Base-by-base conservation (phyloP, 352 stramenopile species). In the Phytophthora niederhauseri region DNA sequence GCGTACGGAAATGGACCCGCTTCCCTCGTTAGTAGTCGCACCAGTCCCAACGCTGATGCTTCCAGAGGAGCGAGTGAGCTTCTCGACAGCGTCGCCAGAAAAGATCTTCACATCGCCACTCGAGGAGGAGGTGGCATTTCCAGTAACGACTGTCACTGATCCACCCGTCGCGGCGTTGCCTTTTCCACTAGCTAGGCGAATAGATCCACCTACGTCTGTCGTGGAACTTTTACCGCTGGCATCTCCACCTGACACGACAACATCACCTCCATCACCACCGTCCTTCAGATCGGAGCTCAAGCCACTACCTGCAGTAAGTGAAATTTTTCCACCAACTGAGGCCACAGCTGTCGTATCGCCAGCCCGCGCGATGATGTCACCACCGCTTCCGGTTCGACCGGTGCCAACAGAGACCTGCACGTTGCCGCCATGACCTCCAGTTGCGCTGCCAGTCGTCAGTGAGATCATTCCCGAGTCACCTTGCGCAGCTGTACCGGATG, bases 391-490 rank as follows among this genome's bases (percentile, higher is more conserved):
- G 2, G 66, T 69, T 20, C 58, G 64, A 2, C 88, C 87, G 24
- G 26, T 64, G 11, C 92, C 91, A 53, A 97, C 87, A 8, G 52
- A 65, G 24, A 93, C 61, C 60, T 78, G 59, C 45, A 98, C 83
- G 57, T 76, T 80, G 15, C 93, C 91, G 30, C 89, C 89, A 24
- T 77, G 80, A 4, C 84, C 84, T 30, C 75, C 80, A 17, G 54
- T 60, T 15, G 91, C 85, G 20, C 60, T 56, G n/a, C 92, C 92
- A n/a, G 90, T 96, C 4, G 57, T 72, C 7, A 97, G 38, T 4
- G 68, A 71, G 49, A 97, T 81, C 17, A 70, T 56, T n/a, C 93
- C 92, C 4, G 87, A 93, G 58, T 89, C 80, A 36, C 87, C 86
- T 55, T 66, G 73, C 45, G 57, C 68, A 51, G 85, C 72, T 30